A percentile compares a stretch with the other conserved stretches of the same genome.
Evolutionary conservation across 1,284 basidiomycete species (phyloP).

Genomic region (Rhodotorula sp.): DNA sequence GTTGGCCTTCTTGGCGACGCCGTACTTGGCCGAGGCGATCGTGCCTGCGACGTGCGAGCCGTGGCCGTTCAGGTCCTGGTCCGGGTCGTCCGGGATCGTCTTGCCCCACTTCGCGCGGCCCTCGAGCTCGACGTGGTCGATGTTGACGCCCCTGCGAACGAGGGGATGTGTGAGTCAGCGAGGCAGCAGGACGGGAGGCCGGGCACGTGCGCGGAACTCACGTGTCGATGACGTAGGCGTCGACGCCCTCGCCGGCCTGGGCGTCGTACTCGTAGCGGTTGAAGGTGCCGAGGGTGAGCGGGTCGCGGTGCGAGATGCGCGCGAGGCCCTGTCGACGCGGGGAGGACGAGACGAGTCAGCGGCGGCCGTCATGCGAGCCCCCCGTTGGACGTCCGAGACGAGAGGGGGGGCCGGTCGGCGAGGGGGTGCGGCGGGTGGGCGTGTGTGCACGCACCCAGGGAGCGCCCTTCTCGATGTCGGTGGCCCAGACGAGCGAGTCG

Average conservation of each 20-base stretch:
- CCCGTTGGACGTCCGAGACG: too few relatives aligned
- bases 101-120: conserved; percentile 79
- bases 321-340: conserved; percentile 71
- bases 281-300: conserved; percentile 79
- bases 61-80: conserved; percentile 67
- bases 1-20: conserved; percentile 91
- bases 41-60: conserved; percentile 72
- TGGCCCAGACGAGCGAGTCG: conserved; percentile 74
- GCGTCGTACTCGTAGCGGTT: conserved; percentile 75
- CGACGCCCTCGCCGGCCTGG: conserved; percentile 82
- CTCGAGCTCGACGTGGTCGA: conserved; percentile 80
- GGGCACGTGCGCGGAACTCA: conserved; percentile 24
- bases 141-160: conserved; percentile 80
- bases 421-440: too few relatives aligned
- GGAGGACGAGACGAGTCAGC: conserved; percentile 14
- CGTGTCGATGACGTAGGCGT: conserved; percentile 65
- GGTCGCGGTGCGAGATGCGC: conserved; percentile 83
- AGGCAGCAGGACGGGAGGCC: background rate
- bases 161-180: too few relatives aligned
- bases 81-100: conserved; percentile 75
- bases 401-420: too few relatives aligned
- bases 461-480: conserved; percentile 65
- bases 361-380: conserved; percentile 10
- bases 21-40: conserved; percentile 70
- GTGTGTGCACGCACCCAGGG: conserved; percentile 76